Conservation (phyloP, 345 rosid genomes). For the Eutrema japonicum region DNA sequence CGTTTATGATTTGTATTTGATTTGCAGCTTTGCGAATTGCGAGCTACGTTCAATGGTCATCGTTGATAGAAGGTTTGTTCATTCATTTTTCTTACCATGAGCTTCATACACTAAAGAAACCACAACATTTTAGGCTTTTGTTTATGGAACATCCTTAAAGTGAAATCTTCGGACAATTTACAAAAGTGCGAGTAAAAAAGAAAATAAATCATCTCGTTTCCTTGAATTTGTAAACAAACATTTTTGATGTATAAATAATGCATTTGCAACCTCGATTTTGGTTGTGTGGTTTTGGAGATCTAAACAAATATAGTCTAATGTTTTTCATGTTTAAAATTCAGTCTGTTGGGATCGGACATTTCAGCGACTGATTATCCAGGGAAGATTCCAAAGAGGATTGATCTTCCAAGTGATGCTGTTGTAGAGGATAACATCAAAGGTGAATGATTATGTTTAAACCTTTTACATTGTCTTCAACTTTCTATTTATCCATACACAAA, state of each 20-base stretch:
- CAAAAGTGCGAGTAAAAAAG: too few species aligned
- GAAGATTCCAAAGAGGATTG: slow-evolving; percentile 68
- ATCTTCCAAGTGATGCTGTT: slow-evolving; percentile 56
- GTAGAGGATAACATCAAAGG: slow-evolving; percentile 39
- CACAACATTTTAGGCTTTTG: not conserved
- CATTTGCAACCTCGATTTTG: too few species aligned
- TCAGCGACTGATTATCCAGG: slow-evolving; percentile 79
- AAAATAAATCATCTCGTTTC: too few species aligned
- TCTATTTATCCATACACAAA: slow-evolving; percentile 18
- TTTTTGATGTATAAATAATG: too few species aligned
- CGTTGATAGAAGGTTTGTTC: slow-evolving; percentile 67
- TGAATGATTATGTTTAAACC: slow-evolving; percentile 11
- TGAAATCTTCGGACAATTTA: not conserved
- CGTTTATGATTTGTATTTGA: slow-evolving; percentile 8
- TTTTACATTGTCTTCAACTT: slow-evolving; percentile 27
- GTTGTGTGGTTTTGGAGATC: too few species aligned
- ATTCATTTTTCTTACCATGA: not conserved
- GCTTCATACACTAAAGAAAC: not conserved
- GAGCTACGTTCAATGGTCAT: slow-evolving; percentile 96
- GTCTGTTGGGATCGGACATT: slow-evolving; percentile 70
- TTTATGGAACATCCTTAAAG: not conserved
- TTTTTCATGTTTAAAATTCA: slow-evolving; percentile 31
- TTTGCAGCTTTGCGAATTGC: slow-evolving; percentile 88
- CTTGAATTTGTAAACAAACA: too few species aligned
- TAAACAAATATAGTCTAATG: not conserved